Percentiles rank a stretch among this genome's conserved stretches.
Conservation (phyloP, 2,329 filamentous ascomycete genomes). For the Westerdykella aurantiaca region DNA sequence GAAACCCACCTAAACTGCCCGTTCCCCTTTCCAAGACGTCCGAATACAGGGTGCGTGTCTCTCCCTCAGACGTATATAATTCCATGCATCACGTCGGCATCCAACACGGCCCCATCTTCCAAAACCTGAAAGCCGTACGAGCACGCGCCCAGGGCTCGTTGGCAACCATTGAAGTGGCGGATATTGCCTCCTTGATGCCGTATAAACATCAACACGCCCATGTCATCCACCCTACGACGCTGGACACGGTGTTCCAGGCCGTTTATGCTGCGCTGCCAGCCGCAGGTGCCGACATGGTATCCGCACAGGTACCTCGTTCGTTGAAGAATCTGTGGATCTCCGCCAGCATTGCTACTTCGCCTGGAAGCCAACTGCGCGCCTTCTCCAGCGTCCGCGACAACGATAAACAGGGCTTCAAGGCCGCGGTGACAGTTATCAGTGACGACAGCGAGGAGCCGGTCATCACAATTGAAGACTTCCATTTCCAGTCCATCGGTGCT, state of each 20-base stretch:
- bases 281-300: constrained; percentile 1
- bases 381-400: constrained; percentile 1
- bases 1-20: background rate
- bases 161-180: too few relatives aligned
- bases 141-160: too few relatives aligned
- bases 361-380: background rate
- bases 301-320: constrained; percentile 9
- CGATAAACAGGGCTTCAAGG: constrained; percentile 13
- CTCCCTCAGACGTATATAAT: background rate
- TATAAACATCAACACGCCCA: too few relatives aligned
- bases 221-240: too few relatives aligned
- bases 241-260: too few relatives aligned
- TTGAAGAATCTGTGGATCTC: constrained; percentile 8
- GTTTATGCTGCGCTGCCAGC: constrained; percentile 2
- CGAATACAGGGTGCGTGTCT: background rate
- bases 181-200: too few relatives aligned
- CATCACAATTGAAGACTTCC: constrained; percentile 4
- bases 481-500: constrained; percentile 4
- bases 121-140: too few relatives aligned
- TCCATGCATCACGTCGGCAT: too few relatives aligned
- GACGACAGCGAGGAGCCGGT: background rate
- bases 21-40: background rate
- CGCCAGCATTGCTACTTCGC: background rate
- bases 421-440: constrained; percentile 3
- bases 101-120: too few relatives aligned